Evolutionary conservation across 306 rosid species (phyloP), one percentile per base, ranked within the genome.

Genomic region (Bauhinia variegata): DNA sequence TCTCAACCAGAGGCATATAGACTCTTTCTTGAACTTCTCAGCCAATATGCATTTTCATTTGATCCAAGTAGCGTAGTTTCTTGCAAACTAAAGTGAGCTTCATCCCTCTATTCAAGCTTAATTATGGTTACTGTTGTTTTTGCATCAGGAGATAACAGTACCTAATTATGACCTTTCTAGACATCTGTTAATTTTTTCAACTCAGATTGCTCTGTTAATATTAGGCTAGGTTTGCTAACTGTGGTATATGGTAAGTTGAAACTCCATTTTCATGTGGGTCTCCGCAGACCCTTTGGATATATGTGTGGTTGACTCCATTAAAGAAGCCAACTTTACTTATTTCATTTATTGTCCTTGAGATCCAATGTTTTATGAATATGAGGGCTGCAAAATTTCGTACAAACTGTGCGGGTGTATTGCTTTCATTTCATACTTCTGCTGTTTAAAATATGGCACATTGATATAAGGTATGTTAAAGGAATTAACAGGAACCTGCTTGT

Each of bases 11-110:
- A 80, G 60, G 80, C 93, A 1, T 87, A 63, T 42, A 75, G 76
- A 11, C 88, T 86, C 49, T 86, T 80, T 32, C 87, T 89, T 33
- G 82, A 85, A 5, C 92, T 89, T 54, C 84, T 89, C 14, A 23
- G 65, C 30, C 82, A 82, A 7, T 67, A 78, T 51, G 88, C 81
- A 11, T 73, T 89, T 23, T 75, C 82, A 11, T 85, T 80, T 72
- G 66, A 57, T 16, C 75, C 89, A 8, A 28, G 51, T 43, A 36
- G 38, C 1, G 36, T 68, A 0, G 42, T 46, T 39, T 73, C 55
- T 6, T 65, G 33, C 60, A 82, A 51, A 48, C 60, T 17, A 63
- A 86, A 69, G 96, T 86, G 51, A 61, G 73, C 65, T 4, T 33
- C 62, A 36, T 19, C 18, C 18, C 11, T 11, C 32, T 17, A 9